phyloP scores from a whole-genome alignment of 495 filamentous ascomycete genomes.

The Mytilinidion resinicola region DNA sequence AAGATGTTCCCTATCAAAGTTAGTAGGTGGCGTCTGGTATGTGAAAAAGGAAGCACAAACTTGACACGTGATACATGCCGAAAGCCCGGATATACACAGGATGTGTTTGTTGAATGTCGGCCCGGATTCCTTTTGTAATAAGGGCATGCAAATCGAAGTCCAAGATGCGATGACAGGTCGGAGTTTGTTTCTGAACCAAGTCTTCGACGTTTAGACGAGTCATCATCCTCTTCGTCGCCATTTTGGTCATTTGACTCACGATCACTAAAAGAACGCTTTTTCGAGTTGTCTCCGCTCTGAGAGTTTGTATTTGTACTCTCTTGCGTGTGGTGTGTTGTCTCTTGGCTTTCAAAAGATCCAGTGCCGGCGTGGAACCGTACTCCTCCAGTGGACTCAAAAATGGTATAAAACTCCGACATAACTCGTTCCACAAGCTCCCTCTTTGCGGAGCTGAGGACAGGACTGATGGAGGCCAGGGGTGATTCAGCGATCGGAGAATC shows the following conservation, averaged over 20 bases:
- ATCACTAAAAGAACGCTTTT: neutral
- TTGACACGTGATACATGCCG: neutral
- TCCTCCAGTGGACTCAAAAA: neutral
- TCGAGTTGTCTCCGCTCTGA: neutral
- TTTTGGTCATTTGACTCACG: neutral
- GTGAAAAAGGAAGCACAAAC: neutral
- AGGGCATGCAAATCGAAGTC: neutral
- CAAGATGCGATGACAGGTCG: neutral
- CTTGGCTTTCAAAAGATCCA: too few species aligned
- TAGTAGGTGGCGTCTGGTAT: neutral
- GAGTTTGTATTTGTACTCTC: neutral
- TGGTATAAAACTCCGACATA: neutral
- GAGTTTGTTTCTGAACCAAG: neutral
- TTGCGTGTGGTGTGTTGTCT: neutral
- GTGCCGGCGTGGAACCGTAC: neutral
- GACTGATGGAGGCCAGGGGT: neutral
- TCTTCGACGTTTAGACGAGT: neutral
- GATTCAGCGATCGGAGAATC: neutral
- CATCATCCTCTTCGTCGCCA: neutral
- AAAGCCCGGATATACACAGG: neutral
- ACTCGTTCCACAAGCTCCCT: neutral
- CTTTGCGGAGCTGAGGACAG: neutral
- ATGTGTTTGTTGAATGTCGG: neutral
- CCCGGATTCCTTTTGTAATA: neutral
- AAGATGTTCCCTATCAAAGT: neutral